Evolutionary conservation across 177 flowering plant species (phyloP), one percentile per base, ranked within the genome.

Genomic region (Vitis hybrid): DNA sequence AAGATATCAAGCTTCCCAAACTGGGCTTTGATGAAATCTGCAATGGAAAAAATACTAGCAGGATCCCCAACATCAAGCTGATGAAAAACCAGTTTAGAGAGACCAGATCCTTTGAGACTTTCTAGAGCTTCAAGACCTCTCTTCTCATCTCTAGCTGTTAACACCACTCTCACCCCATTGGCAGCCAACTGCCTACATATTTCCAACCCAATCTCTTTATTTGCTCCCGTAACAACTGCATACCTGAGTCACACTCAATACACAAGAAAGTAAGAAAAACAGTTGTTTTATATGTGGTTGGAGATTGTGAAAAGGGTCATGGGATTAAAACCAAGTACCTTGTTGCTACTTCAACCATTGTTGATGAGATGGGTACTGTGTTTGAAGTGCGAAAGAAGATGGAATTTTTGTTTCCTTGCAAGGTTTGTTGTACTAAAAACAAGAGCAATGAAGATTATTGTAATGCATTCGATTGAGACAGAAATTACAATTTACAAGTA

Each of bases 1-100:
- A 86, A 68, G 56, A 88, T 86, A 77, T 88, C 89, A 60, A 88
- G 91, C 62, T 75, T 88, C 14, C 84, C 79, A 56, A 77, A 84
- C 5, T 75, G 70, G 65, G 72, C 65, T 63, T 77, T 60, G 72
- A 84, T 13, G 52, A 83, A 88, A n/a, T 75, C 72, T 10, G 81
- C 85, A 45, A 86, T 69, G 19, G 82, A 64, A 69, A 79, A 64
- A 34, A 86, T 45, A 71, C 84, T 86, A 2, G 65, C 63, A 13
- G 78, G 72, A 40, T 83, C 83, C 1, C 45, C 64, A 0, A 85
- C 82, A 78, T 88, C 88, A 58, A 88, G 87, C 69, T 78, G 85
- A 76, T 86, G 91, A 69, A 83, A 88, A 45, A 82, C 64, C 17
- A 86, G 1, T n/a, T 76, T 66, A 57, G 77, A 66, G 3, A 81